Evolutionary conservation across 768 basidiomycete genomes (phyloP).

Genomic region (Mycena metata): DNA sequence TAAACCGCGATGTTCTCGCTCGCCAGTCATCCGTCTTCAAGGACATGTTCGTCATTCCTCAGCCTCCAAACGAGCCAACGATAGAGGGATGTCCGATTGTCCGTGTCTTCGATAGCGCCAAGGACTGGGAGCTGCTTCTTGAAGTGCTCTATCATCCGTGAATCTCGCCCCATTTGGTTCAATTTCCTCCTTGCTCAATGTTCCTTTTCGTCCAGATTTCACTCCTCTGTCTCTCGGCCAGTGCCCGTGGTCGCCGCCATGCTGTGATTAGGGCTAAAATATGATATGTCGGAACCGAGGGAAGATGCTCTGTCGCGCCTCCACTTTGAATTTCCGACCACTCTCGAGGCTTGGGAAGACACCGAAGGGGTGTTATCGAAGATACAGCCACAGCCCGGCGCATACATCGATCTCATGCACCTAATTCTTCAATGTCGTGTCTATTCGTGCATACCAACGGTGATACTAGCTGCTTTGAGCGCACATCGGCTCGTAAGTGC

Average conservation of each 20-base stretch:
- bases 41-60: conserved; percentile 60
- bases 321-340: conserved; percentile 15
- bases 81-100: conserved; percentile 18
- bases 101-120: conserved; percentile 14
- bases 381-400: background rate
- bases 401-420: conserved; percentile 1
- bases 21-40: conserved; percentile 57
- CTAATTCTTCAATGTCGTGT: conserved; percentile 11
- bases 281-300: conserved; percentile 10
- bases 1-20: conserved; percentile 13
- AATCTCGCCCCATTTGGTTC: background rate
- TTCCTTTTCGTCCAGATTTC: conserved; percentile 4
- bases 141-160: conserved; percentile 21
- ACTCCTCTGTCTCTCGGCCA: background rate
- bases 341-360: background rate
- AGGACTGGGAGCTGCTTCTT: conserved; percentile 26
- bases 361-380: too few species aligned
- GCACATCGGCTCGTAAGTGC: background rate
- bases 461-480: background rate
- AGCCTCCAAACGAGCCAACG: conserved; percentile 42
- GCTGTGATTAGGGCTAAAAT: conserved; percentile 27
- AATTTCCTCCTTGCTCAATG: too few species aligned
- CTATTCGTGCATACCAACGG: conserved; percentile 1
- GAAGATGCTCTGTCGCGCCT: conserved; percentile 14
- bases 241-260: conserved; percentile 11